Conservation (phyloP, 2,329 filamentous ascomycete genomes). For the Sporothrix euskadiensis region DNA sequence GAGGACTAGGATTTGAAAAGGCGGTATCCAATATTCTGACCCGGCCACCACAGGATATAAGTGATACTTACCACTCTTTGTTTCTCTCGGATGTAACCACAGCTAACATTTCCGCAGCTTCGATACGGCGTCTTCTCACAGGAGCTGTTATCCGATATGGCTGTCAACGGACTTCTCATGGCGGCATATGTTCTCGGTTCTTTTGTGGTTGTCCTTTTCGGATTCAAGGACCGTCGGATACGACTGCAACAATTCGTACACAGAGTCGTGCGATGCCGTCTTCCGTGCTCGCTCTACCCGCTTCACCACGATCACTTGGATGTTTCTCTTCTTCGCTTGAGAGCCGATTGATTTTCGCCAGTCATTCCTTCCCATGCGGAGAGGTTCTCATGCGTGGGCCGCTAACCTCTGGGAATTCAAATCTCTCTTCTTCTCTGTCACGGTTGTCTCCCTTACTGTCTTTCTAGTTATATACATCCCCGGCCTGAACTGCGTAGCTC, state of each 20-base stretch:
- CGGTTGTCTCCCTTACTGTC: conserved; percentile 61
- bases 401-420: conserved; percentile 67
- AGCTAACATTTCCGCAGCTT: background rate
- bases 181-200: conserved; percentile 65
- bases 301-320: conserved; percentile 72
- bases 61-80: background rate
- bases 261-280: conserved; percentile 58
- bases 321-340: conserved; percentile 73
- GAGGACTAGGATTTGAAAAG: conserved; percentile 78
- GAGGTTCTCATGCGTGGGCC: conserved; percentile 51
- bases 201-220: conserved; percentile 65
- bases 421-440: conserved; percentile 69
- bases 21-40: conserved; percentile 76
- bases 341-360: conserved; percentile 73
- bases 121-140: conserved; percentile 72
- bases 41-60: conserved; percentile 66
- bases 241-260: conserved; percentile 63
- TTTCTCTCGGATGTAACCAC: background rate
- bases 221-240: conserved; percentile 58
- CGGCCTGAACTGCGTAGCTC: conserved; percentile 58
- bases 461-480: conserved; percentile 73
- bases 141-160: conserved; percentile 76
- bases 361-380: conserved; percentile 67
- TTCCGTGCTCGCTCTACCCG: conserved; percentile 71
- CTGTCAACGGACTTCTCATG: conserved; percentile 78